These are phyloP conservation scores for Martiniozyma abietophila DNA, from an alignment of 805 yeast genomes.

Conservation along the genomic window DNA sequence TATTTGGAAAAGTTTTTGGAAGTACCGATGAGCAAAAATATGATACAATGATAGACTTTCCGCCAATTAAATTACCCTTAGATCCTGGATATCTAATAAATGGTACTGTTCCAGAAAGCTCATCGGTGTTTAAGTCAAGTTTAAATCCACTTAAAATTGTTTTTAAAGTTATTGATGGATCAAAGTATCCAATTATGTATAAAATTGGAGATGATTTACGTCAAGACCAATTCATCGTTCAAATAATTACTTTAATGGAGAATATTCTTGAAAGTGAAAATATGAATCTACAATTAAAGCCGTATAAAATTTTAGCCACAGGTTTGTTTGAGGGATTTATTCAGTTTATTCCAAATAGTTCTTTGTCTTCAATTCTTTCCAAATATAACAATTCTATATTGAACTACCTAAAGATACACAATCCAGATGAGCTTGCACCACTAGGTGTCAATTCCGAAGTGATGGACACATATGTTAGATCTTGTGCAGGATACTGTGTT, in stretches of 20 bases:
- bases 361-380: constrained; percentile 69
- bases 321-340: constrained; percentile 88
- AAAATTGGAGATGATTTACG: constrained; percentile 93
- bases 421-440: constrained; percentile 40
- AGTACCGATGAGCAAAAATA: constrained; percentile 8
- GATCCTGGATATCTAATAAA: constrained; percentile 70
- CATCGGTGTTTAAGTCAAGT: constrained; percentile 84
- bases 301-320: constrained; percentile 85
- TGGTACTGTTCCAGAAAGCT: constrained; percentile 72
- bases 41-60: constrained; percentile 28
- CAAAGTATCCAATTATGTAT: constrained; percentile 72
- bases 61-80: constrained; percentile 64
- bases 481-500: constrained; percentile 97
- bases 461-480: constrained; percentile 90
- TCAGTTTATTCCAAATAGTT: constrained; percentile 89
- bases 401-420: constrained; percentile 57
- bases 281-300: constrained; percentile 76
- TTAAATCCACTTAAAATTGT: constrained; percentile 81
- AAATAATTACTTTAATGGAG: constrained; percentile 86
- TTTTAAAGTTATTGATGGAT: constrained; percentile 40
- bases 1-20: constrained; percentile 9
- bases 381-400: constrained; percentile 67
- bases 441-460: constrained; percentile 50
- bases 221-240: constrained; percentile 96
- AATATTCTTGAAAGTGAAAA: constrained; percentile 80